Evolutionary conservation across 2,329 filamentous ascomycete species (phyloP), one percentile per base, ranked within the genome.

Genomic region (Sporothrix brasiliensis): DNA sequence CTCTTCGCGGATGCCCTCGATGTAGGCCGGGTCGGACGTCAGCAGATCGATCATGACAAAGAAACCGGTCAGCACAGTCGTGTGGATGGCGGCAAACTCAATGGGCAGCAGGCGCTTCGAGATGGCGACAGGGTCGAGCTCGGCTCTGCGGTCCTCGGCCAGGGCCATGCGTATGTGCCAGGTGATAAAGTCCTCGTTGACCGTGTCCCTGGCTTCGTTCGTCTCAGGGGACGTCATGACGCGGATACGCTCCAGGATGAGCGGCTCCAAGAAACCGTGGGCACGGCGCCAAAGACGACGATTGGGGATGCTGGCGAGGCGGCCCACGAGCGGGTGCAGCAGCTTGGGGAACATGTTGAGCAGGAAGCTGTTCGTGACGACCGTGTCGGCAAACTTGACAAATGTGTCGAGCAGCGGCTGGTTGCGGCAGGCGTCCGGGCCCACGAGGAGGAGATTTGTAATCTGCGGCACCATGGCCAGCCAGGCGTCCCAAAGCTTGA

Each of bases 21-120:
- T 68, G 27, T 79, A 80, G 1, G 74, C 73, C 0, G 80, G 78
- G 5, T 80, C 76, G 0, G 82, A 78, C 1, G 80, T 76, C 49
- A 85, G 76, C 7, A 87, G 75, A 70, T 87, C 84, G 11, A 86
- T 74, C 67, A 86, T 74, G 44, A 81, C 77, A 47, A 81, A 81
- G 60, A 83, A 82, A 2, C 82, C 81, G 0, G 86, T 87, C 14
- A 87, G 74, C 7, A 83, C 81, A 0, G 86, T 87, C 1, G 86
- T 88, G 76, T 88, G 86, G 34, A 88, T 86, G 21, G 85, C 83
- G 2, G 86, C 86, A 71, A 88, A 88, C 75, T 88, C 84, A 56
- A 89, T 78, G 0, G 86, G 84, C 49, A 89, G 77, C 5, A 88
- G 76, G 16, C 84, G 80, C 72, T 84, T 81, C 1, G 85, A 83